Conservation (phyloP, 495 filamentous ascomycete genomes). For the Cercophora scortea region DNA sequence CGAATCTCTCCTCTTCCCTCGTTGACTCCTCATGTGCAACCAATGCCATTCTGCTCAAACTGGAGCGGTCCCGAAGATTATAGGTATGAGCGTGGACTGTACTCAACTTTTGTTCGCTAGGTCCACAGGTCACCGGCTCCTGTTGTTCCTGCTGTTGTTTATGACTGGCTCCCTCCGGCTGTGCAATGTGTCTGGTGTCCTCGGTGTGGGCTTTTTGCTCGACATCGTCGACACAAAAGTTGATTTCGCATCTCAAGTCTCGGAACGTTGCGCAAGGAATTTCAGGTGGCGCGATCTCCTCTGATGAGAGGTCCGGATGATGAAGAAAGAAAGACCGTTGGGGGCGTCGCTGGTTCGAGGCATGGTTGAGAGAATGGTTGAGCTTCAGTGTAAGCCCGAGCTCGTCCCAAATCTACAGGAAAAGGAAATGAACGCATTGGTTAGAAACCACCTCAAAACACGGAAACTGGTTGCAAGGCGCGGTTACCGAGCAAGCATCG, state of each 20-base stretch:
- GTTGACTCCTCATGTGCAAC: neutral
- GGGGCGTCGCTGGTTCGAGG: neutral
- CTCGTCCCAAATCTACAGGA: slow-evolving; percentile 17
- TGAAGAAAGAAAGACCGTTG: slow-evolving; percentile 17
- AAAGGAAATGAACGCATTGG: neutral
- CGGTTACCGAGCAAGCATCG: slow-evolving; percentile 11
- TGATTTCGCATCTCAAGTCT: slow-evolving; percentile 19
- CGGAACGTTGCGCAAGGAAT: slow-evolving; percentile 23
- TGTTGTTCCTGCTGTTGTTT: neutral
- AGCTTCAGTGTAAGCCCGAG: slow-evolving; percentile 15
- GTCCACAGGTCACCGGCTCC: too few species aligned
- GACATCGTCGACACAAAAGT: neutral
- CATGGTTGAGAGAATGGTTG: slow-evolving; percentile 3
- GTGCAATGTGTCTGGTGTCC: neutral
- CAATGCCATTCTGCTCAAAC: slow-evolving; percentile 1
- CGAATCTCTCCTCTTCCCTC: too few species aligned
- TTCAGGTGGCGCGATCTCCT: slow-evolving; percentile 11
- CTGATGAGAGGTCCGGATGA: slow-evolving; percentile 20
- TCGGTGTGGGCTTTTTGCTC: neutral
- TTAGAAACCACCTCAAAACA: neutral
- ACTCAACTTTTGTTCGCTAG: neutral
- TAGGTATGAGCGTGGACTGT: neutral
- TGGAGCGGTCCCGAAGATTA: slow-evolving; percentile 4
- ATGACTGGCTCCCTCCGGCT: too few species aligned
- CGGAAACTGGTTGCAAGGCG: neutral